Evolutionary conservation across 305 asterid genomes (phyloP).

Genomic region (Fraxinus sp.): DNA sequence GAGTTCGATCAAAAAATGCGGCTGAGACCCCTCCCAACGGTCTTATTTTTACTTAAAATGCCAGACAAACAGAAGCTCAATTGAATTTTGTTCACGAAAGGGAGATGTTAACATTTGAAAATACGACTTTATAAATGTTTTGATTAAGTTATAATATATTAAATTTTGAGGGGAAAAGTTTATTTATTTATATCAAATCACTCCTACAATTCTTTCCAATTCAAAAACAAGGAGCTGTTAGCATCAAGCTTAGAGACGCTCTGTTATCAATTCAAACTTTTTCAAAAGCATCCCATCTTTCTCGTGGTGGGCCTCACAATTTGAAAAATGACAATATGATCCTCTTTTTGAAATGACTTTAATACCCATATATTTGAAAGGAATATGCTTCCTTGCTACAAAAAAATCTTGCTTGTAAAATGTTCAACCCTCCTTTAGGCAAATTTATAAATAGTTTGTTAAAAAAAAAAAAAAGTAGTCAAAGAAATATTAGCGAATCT

Average conservation of each 20-base stretch:
- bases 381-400: neutral
- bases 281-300: slow-evolving; percentile 38
- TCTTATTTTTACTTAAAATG: too few relatives aligned
- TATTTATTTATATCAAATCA: neutral
- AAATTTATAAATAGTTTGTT: neutral
- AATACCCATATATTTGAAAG: neutral
- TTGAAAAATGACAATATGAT: slow-evolving; percentile 28
- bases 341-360: slow-evolving; percentile 5
- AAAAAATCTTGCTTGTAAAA: neutral
- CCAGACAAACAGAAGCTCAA: too few relatives aligned
- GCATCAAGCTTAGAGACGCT: slow-evolving; percentile 28
- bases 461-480: neutral
- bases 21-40: too few relatives aligned
- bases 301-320: slow-evolving; percentile 23
- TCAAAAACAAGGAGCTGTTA: neutral
- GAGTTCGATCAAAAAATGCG: too few relatives aligned
- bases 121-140: too few relatives aligned
- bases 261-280: slow-evolving; percentile 42
- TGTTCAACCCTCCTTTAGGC: neutral
- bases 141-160: neutral
- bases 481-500: neutral
- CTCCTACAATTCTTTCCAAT: neutral
- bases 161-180: neutral
- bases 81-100: neutral
- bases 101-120: neutral